A percentile compares a stretch with the other conserved stretches of the same genome.
Evolutionary conservation across 306 rosid species (phyloP).

Genomic region (Prunus dulcis): DNA sequence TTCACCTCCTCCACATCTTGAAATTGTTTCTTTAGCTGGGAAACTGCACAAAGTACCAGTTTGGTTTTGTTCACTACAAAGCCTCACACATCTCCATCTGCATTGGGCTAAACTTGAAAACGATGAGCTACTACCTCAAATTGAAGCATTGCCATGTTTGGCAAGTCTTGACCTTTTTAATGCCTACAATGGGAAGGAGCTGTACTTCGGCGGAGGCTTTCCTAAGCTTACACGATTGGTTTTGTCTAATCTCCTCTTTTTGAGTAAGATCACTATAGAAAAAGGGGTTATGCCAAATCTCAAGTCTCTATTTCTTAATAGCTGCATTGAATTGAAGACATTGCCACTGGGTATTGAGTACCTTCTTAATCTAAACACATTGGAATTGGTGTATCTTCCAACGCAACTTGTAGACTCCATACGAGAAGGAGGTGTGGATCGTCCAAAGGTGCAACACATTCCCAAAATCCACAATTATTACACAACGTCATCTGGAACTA

Average conservation of each 20-base stretch:
- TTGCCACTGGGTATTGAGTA: constrained; percentile 18
- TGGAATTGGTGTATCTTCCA: neutral
- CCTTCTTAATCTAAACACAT: neutral
- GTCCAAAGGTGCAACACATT: neutral
- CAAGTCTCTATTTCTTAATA: neutral
- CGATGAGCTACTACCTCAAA: constrained; percentile 6
- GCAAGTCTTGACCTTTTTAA: neutral
- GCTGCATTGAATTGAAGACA: neutral
- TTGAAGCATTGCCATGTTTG: neutral
- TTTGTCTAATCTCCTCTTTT: neutral
- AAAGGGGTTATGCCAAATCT: constrained; percentile 11
- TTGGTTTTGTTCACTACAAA: constrained; percentile 4
- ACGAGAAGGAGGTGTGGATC: neutral
- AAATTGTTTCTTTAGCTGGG: neutral
- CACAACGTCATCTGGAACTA: too few species aligned
- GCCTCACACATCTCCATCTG: neutral
- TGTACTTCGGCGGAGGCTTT: constrained; percentile 6
- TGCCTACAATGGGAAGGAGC: neutral
- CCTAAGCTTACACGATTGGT: neutral
- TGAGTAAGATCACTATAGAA: neutral
- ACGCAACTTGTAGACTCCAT: neutral
- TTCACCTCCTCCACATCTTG: constrained; percentile 21
- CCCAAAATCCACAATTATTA: neutral
- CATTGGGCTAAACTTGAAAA: neutral
- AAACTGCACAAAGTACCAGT: constrained; percentile 2